Conservation (phyloP, 2,329 filamentous ascomycete species). For the Ramularia collo-cygni region DNA sequence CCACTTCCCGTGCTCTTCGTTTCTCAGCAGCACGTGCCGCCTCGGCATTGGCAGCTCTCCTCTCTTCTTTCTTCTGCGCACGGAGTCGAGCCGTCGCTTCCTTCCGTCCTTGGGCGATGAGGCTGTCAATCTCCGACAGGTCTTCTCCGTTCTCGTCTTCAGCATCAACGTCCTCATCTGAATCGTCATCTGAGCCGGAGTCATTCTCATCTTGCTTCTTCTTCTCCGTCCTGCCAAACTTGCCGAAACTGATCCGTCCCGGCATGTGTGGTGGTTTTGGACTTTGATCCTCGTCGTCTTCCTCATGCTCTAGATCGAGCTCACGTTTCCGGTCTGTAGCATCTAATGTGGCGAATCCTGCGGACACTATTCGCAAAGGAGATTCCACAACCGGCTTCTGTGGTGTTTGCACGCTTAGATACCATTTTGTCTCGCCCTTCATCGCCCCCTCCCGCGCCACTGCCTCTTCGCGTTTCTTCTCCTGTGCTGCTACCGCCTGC, state of each 20-base stretch:
- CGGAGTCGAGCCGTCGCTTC: slow-evolving; percentile 39
- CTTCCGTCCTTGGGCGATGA: slow-evolving; percentile 41
- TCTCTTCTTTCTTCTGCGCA: slow-evolving; percentile 40
- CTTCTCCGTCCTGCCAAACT: slow-evolving; percentile 37
- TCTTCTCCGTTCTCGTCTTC: slow-evolving; percentile 36
- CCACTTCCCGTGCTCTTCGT: slow-evolving; percentile 59
- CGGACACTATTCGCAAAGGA: slow-evolving; percentile 53
- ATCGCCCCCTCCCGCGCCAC: slow-evolving; percentile 56
- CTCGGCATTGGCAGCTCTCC: slow-evolving; percentile 44
- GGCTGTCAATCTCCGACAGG: slow-evolving; percentile 34
- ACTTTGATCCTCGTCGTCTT: slow-evolving; percentile 30
- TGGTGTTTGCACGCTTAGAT: slow-evolving; percentile 51
- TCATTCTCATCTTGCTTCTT: slow-evolving; percentile 29
- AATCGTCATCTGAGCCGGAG: slow-evolving; percentile 28
- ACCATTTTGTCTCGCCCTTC: slow-evolving; percentile 68
- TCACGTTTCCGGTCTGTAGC: slow-evolving; percentile 10
- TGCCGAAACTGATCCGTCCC: slow-evolving; percentile 46
- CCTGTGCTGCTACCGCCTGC: slow-evolving; percentile 59
- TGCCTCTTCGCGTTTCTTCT: slow-evolving; percentile 53
- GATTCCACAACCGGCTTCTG: slow-evolving; percentile 30
- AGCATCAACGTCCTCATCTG: slow-evolving; percentile 30
- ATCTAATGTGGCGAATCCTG: slow-evolving; percentile 50
- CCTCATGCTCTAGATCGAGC: slow-evolving; percentile 26
- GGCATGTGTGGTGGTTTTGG: slow-evolving; percentile 26
- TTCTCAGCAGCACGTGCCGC: slow-evolving; percentile 50